Conservation (phyloP, 73 alveolate genomes). For the Breviolum minutum region DNA sequence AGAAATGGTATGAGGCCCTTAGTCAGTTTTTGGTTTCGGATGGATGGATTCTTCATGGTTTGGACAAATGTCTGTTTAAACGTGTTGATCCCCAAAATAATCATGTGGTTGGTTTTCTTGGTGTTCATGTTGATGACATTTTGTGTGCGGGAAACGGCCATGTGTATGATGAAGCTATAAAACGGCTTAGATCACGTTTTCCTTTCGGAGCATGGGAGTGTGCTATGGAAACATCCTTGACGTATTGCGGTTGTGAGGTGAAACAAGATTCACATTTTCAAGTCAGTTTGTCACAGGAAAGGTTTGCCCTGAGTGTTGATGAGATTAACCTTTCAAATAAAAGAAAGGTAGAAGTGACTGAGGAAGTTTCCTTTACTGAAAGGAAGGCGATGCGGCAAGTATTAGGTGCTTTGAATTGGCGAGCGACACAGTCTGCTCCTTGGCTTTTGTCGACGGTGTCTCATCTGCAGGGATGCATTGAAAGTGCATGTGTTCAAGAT, state of each 20-base stretch:
- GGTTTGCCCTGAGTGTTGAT: not conserved
- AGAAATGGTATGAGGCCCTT: not conserved
- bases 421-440: constrained; percentile 22
- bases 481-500: not conserved
- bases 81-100: not conserved
- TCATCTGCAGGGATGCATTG: constrained; percentile 11
- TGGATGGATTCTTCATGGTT: not conserved
- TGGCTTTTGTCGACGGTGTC: constrained; percentile 30
- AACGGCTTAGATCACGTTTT: not conserved
- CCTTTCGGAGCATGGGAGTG: constrained; percentile 30
- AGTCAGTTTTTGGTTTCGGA: not conserved
- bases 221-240: not conserved
- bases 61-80: not conserved
- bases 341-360: not conserved
- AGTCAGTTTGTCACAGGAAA: not conserved
- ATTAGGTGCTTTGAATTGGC: constrained; percentile 40
- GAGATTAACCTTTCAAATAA: not conserved
- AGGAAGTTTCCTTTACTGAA: not conserved
- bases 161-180: not conserved
- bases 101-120: not conserved
- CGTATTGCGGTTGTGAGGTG: constrained; percentile 20
- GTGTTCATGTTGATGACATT: constrained; percentile 18
- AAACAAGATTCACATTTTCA: not conserved
- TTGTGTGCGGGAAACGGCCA: not conserved
- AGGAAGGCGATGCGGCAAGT: not conserved